Base-by-base conservation (phyloP, 805 yeast species). In the Ogataea chonburiensis region DNA sequence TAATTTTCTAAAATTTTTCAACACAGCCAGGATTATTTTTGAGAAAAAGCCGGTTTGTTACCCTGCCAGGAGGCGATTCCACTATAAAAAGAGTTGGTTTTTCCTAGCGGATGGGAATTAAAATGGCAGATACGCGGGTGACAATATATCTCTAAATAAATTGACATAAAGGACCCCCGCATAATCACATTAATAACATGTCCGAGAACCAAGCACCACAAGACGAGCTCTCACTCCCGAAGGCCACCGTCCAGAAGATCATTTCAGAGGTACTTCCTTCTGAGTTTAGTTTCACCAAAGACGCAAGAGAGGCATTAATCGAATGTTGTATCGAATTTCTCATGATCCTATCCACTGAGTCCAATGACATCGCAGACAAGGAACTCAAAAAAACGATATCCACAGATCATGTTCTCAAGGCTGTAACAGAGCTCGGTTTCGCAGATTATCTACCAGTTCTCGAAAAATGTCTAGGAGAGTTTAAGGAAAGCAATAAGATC, bases 361-460 rank as follows among this genome's bases (percentile, higher is more conserved):
- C 91, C 38, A 89, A 91, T 53, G 98, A 93, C 45, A 88, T 93
- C 47, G 98, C 98, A 1, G 98, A 93, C 52, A 84, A 83, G 52
- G 98, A 93, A 58, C 79, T 94, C 36, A 93, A 93, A 61, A 93
- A 93, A 63, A 93, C 98, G 2, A 93, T 93, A 28, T 95, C 96
- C 0, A 83, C 95, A 2, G 98, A 93, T 58, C 98, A 93, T 58
- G 97, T 93, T 24, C 73, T 91, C 45, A 84, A 81, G 53, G 97
- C 98, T 0, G 66, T 93, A 28, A 80, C 77, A 43, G 95, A 85
- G 52, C 69, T 93, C 37, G 98, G 95, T 17, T 93, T 87, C 60
- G 73, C 72, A 18, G 88, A 86, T 41, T 93, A 91, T 59, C 70
- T 93, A 34, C 89, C 83, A 22, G 81, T 86, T 17, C 75, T 93